These are phyloP conservation scores for Fusarium sp. DNA, from an alignment of 2,329 filamentous ascomycete species.

Conservation along the genomic window DNA sequence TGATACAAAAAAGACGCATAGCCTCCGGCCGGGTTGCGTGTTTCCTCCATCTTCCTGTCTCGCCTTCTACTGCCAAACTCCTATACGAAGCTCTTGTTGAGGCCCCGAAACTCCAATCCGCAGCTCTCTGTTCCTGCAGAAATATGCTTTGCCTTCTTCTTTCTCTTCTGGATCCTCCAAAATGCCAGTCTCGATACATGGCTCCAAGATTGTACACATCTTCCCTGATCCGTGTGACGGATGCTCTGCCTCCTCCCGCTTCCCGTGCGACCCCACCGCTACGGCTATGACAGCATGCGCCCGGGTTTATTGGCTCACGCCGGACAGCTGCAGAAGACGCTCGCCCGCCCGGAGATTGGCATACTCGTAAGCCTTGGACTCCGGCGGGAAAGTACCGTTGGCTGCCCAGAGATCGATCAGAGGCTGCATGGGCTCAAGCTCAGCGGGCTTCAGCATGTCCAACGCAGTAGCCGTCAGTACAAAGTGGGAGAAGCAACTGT, in stretches of 20 bases:
- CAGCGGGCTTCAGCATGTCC: constrained; percentile 87
- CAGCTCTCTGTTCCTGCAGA: constrained; percentile 38
- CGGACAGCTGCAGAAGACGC: constrained; percentile 65
- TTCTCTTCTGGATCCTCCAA: constrained; percentile 10
- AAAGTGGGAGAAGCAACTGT: constrained; percentile 90
- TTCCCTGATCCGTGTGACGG: constrained; percentile 19
- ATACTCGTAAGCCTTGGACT: constrained; percentile 75
- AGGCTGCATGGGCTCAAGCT: constrained; percentile 96
- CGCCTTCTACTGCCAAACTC: constrained; percentile 27
- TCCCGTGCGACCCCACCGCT: constrained; percentile 28
- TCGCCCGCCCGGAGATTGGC: constrained; percentile 73
- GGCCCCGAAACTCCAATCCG: constrained; percentile 40
- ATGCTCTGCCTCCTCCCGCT: constrained; percentile 24
- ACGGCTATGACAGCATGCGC: constrained; percentile 5
- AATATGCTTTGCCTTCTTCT: constrained; percentile 30
- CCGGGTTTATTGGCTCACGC: constrained; percentile 45
- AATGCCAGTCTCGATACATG: constrained; percentile 30
- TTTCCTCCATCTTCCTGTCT: constrained; percentile 19
- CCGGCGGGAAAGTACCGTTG: constrained; percentile 86
- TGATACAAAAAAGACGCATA: constrained; percentile 25
- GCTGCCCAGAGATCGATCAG: constrained; percentile 92
- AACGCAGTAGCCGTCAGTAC: constrained; percentile 83
- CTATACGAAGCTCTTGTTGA: constrained; percentile 26
- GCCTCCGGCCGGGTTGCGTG: constrained; percentile 11
- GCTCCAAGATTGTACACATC: constrained; percentile 37